A percentile compares a stretch with the other conserved stretches of the same genome.
Evolutionary conservation across 2,329 filamentous ascomycete species (phyloP).

Genomic region (Purpureocillium lavendulum): DNA sequence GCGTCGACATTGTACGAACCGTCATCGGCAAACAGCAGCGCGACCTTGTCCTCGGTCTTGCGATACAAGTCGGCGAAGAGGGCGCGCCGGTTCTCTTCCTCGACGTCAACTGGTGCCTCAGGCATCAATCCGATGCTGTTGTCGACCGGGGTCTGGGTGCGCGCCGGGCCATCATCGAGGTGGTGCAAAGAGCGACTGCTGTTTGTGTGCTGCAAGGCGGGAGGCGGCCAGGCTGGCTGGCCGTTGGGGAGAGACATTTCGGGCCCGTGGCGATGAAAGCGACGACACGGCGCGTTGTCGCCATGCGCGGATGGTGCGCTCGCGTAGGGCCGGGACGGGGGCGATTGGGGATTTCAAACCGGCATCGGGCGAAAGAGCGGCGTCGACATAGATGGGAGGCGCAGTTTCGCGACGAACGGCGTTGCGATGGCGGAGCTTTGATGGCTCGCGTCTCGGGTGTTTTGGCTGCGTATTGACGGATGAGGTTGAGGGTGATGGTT

Average conservation of each 20-base stretch:
- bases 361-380: conserved; percentile 39
- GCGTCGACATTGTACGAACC: conserved; percentile 42
- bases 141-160: conserved; percentile 43
- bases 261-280: conserved; percentile 39
- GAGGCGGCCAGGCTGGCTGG: conserved; percentile 57
- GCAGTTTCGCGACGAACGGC: conserved; percentile 27
- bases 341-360: conserved; percentile 37
- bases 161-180: conserved; percentile 50
- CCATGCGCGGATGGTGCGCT: conserved; percentile 47
- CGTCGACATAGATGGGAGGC: conserved; percentile 43
- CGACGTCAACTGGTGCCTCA: conserved; percentile 50
- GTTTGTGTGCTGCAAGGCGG: conserved; percentile 39
- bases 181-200: conserved; percentile 44
- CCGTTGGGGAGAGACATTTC: conserved; percentile 61
- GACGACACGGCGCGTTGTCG: conserved; percentile 39
- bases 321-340: conserved; percentile 41
- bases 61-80: conserved; percentile 72
- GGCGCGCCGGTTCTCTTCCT: conserved; percentile 64
- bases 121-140: conserved; percentile 43
- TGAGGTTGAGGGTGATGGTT: conserved; percentile 43
- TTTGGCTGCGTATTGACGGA: conserved; percentile 44
- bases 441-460: conserved; percentile 41
- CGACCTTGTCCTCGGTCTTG: conserved; percentile 68
- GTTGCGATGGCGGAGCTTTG: conserved; percentile 37
- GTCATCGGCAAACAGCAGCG: conserved; percentile 60